Conservation (phyloP, 495 filamentous ascomycete genomes). For the Aspergillus asperescens region DNA sequence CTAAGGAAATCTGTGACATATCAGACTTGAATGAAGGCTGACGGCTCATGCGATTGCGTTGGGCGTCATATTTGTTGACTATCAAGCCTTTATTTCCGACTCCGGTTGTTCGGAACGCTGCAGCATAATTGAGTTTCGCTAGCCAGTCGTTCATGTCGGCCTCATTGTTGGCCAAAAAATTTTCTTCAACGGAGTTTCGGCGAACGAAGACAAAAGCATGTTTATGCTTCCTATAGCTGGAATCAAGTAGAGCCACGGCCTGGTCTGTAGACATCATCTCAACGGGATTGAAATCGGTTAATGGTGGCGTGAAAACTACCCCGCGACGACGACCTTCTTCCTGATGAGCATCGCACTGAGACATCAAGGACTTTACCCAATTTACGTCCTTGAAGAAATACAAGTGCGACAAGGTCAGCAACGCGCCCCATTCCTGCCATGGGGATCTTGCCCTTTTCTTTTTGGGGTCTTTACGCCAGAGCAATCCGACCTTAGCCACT, state of each 20-base stretch:
- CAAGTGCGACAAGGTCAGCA: conserved; percentile 89
- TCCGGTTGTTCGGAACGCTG: conserved; percentile 87
- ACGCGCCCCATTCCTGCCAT: conserved; percentile 98
- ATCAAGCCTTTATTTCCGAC: conserved; percentile 85
- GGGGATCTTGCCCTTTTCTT: conserved; percentile 92
- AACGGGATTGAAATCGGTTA: conserved; percentile 90
- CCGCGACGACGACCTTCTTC: conserved; percentile 51
- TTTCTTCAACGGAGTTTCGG: conserved; percentile 85
- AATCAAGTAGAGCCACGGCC: conserved; percentile 82
- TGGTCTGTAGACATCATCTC: conserved; percentile 86
- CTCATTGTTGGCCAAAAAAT: conserved; percentile 83
- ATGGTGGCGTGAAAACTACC: conserved; percentile 80
- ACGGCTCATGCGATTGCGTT: conserved; percentile 67
- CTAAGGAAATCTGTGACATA: conserved; percentile 24
- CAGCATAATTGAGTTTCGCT: conserved; percentile 91
- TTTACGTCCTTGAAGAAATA: conserved; percentile 91
- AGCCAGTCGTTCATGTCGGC: conserved; percentile 96
- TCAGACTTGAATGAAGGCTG: conserved; percentile 51
- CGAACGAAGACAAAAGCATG: conserved; percentile 87
- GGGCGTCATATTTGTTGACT: conserved; percentile 78
- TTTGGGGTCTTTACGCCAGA: conserved; percentile 94
- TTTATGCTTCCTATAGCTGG: conserved; percentile 91
- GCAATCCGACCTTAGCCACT: conserved; percentile 87
- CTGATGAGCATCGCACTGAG: conserved; percentile 75
- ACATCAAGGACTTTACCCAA: conserved; percentile 88